These are phyloP conservation scores for Calonectria fujianensis DNA, from an alignment of 2,329 filamentous ascomycete genomes.

Conservation along the genomic window DNA sequence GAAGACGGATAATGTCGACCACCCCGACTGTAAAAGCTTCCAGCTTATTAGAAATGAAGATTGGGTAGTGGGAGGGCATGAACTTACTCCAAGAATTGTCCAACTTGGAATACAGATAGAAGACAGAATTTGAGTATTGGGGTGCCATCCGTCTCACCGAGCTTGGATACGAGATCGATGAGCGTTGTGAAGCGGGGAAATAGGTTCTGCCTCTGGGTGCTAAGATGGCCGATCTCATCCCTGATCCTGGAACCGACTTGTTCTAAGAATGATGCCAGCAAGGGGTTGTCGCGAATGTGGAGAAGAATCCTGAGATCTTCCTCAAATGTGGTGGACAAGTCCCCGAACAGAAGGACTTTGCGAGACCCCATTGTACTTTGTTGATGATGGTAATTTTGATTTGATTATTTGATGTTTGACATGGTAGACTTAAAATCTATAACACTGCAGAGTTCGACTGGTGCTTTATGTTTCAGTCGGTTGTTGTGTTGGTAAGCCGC, in stretches of 20 bases:
- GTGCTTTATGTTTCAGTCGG: conserved; percentile 11
- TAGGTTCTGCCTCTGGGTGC: conserved; percentile 41
- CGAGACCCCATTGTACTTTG: conserved; percentile 36
- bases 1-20: conserved; percentile 47
- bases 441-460: neutral
- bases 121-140: conserved; percentile 51
- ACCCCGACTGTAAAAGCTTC: conserved; percentile 44
- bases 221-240: conserved; percentile 48
- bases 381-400: neutral
- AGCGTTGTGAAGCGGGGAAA: conserved; percentile 56
- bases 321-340: conserved; percentile 50
- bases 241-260: conserved; percentile 49
- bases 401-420: neutral
- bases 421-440: conserved; percentile 30
- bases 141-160: conserved; percentile 45
- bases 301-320: conserved; percentile 48
- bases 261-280: conserved; percentile 51
- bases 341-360: conserved; percentile 51
- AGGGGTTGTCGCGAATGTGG: conserved; percentile 49
- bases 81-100: conserved; percentile 53
- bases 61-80: neutral
- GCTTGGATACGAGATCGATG: conserved; percentile 51
- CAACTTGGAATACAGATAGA: conserved; percentile 49
- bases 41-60: neutral
- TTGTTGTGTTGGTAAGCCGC: neutral